Conservation (phyloP, 148 eudicot species). For the Diospyros kaki region DNA sequence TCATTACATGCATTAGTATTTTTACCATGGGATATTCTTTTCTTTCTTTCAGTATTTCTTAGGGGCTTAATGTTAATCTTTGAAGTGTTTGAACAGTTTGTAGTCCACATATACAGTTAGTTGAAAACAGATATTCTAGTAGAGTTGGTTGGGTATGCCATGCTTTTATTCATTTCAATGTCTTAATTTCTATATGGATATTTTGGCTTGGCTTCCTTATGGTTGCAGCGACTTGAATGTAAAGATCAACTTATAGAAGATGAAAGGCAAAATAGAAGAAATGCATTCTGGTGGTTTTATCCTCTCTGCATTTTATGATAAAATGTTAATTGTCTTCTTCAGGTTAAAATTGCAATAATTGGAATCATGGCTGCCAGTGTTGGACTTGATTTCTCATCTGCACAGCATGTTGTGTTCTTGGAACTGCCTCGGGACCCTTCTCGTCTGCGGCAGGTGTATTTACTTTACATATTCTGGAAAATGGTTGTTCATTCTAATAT, state of each 20-base stretch:
- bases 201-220: constrained; percentile 11
- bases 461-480: background rate
- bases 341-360: constrained; percentile 91
- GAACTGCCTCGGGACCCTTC: constrained; percentile 79
- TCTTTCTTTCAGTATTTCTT: background rate
- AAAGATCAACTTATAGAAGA: background rate
- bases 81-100: no score
- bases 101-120: no score
- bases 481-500: constrained; percentile 1
- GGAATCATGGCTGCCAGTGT: constrained; percentile 83
- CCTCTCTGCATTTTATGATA: background rate
- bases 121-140: no score
- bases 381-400: constrained; percentile 82
- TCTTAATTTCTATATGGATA: background rate
- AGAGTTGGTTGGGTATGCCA: background rate
- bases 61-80: background rate
- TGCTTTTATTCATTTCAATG: background rate
- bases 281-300: background rate
- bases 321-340: constrained; percentile 11
- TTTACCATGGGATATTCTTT: constrained; percentile 3
- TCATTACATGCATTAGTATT: background rate
- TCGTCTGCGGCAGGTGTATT: constrained; percentile 60
- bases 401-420: constrained; percentile 81
- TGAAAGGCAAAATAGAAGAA: background rate
- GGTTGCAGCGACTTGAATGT: background rate